Evolutionary conservation across 225 moss, liverwort and hornwort genomes (phyloP).

Genomic region (Anthoceros angustus): DNA sequence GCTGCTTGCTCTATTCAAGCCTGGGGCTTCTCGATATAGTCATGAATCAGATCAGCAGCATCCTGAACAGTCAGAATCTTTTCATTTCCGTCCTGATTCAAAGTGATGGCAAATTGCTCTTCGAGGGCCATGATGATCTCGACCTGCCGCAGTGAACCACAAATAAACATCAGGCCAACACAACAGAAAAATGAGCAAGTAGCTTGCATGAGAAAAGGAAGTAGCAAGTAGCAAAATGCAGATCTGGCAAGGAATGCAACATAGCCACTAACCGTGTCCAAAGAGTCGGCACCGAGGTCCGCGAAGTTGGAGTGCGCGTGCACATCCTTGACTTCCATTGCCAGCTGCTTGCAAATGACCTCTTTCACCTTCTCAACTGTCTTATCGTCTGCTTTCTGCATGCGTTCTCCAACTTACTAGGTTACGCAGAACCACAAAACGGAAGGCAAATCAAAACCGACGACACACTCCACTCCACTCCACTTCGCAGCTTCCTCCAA

Average conservation of each 20-base stretch:
- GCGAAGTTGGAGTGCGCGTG: constrained; percentile 36
- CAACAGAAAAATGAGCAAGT: neutral
- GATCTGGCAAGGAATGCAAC: neutral
- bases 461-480: neutral
- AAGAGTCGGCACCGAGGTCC: constrained; percentile 71
- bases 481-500: too few species aligned
- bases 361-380: constrained; percentile 25
- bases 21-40: constrained; percentile 8
- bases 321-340: constrained; percentile 8
- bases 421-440: neutral
- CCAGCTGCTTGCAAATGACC: constrained; percentile 54
- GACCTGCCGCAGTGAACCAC: neutral
- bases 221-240: neutral
- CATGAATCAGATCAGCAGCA: constrained; percentile 34
- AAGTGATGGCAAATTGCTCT: constrained; percentile 27
- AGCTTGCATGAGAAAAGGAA: neutral
- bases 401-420: neutral
- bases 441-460: neutral
- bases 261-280: constrained; percentile 44
- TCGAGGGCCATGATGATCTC: constrained; percentile 57
- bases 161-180: neutral
- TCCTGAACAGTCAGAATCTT: constrained; percentile 26
- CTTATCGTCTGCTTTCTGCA: constrained; percentile 8
- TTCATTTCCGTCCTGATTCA: constrained; percentile 31
- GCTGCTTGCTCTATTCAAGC: neutral